phyloP scores from a whole-genome alignment of 768 basidiomycete species.

The Lactifluus pinguis region DNA sequence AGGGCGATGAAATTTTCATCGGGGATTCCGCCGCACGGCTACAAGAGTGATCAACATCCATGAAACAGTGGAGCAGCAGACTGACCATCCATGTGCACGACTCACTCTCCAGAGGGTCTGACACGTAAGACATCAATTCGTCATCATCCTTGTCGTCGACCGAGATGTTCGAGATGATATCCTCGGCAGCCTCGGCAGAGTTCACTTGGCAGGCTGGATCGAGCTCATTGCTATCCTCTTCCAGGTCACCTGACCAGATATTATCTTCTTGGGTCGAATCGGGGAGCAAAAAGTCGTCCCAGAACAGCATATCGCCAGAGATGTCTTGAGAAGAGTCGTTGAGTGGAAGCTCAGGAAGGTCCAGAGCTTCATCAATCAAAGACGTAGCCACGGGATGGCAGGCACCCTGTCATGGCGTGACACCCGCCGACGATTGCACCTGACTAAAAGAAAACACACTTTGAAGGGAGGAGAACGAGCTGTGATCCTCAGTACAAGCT shows the following conservation, averaged over 20 bases:
- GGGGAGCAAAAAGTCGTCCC: not conserved
- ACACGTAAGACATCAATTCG: not conserved
- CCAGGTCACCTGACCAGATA: conserved; percentile 1
- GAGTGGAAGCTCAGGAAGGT: not conserved
- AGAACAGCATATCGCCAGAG: not conserved
- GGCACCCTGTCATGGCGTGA: not conserved
- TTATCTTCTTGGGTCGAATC: not conserved
- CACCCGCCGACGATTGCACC: not conserved
- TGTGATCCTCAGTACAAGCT: conserved; percentile 8
- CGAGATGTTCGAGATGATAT: not conserved
- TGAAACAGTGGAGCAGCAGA: not conserved
- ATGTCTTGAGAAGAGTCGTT: not conserved
- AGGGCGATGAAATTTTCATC: conserved; percentile 3
- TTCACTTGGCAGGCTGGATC: not conserved
- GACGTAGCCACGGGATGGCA: not conserved
- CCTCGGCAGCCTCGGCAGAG: not conserved
- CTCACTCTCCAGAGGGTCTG: not conserved
- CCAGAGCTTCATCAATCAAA: not conserved
- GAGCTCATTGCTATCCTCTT: not conserved
- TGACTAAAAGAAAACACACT: not conserved
- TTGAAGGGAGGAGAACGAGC: conserved; percentile 10
- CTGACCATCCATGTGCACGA: not conserved
- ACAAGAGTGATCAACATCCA: not conserved
- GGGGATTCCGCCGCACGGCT: not conserved
- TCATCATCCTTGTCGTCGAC: not conserved